Base-by-base conservation (phyloP, 345 rosid genomes). In the Aquilaria yunnanensis region DNA sequence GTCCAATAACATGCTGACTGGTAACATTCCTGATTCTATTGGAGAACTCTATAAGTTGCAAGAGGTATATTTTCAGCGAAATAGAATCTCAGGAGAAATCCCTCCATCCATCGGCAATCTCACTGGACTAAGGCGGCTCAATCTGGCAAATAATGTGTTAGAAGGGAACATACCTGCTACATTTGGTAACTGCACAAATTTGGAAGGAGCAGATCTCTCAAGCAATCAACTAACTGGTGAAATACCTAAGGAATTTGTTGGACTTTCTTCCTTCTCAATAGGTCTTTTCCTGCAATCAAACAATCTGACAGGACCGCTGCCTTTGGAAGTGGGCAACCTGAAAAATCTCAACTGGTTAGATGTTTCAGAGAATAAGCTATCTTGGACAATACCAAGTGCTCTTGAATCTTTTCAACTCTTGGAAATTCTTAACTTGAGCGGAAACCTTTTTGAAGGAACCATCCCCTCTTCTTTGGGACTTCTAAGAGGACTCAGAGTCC, bases 161-260 rank as follows among this genome's bases (percentile, higher is more conserved):
- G 32, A 34, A 8, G 77, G 77, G 14, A 45, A 10, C 32, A 69
- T 77, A 4, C 77, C 77, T 23, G 14, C 55, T n/a, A 32, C 34
- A 16, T 2, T 72, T 14, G 72, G 62, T 30, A 69, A 61, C 30
- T 63, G 62, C 12, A 12, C 10, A 23, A 6, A 16, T 5, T 29
- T 74, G 32, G 8, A 13, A 32, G 1, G 0, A 14, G 34, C 65
- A 48, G 30, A 51, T 7, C 34, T 74, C 30, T 60, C 60, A 8
- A 5, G 12, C 11, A 73, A 73, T 51, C 14, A 52, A 16, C 72
- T 73, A 11, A 64, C 1, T 14, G 72, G 67, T 10, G 23, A 13
- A 3, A 73, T 68, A 5, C 67, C 72, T 0, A 47, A 48, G 37
- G 55, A 68, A 60, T 45, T 60, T 52, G 32, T 64, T 9, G 43